Evolutionary conservation across 352 stramenopile species (phyloP).

Genomic region (Globisporangium alternatum): DNA sequence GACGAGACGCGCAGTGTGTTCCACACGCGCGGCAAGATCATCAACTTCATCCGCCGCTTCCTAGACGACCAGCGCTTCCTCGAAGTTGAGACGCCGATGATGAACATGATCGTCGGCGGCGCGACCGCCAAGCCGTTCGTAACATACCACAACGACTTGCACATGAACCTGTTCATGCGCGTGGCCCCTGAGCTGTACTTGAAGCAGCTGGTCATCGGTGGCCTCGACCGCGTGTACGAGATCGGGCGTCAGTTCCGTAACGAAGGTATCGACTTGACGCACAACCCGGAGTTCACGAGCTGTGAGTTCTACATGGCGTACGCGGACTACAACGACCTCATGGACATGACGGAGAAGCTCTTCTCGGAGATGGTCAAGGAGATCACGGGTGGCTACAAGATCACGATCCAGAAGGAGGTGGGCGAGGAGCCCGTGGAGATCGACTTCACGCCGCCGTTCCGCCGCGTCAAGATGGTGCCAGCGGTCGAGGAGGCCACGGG

Average conservation of each 20-base stretch:
- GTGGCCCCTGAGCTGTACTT: slow-evolving; percentile 98
- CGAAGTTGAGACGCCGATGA: slow-evolving; percentile 98
- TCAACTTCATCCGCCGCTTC: slow-evolving; percentile 91
- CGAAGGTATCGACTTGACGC: slow-evolving; percentile 96
- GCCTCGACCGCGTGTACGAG: slow-evolving; percentile 98
- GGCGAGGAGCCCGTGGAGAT: slow-evolving; percentile 82
- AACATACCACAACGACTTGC: slow-evolving; percentile 96
- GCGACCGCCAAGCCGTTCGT: slow-evolving; percentile 97
- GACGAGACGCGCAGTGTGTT: slow-evolving; percentile 92
- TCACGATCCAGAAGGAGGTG: slow-evolving; percentile 89
- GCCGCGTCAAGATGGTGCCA: slow-evolving; percentile 92
- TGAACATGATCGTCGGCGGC: slow-evolving; percentile 94
- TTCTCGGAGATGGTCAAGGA: slow-evolving; percentile 90
- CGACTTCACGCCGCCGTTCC: slow-evolving; percentile 94
- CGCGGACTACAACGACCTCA: slow-evolving; percentile 98
- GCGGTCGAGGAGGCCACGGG: slow-evolving; percentile 71
- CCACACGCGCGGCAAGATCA: slow-evolving; percentile 91
- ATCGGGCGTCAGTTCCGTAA: slow-evolving; percentile 99
- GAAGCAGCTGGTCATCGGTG: slow-evolving; percentile 97
- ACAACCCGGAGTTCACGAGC: slow-evolving; percentile 99
- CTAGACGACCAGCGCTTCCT: slow-evolving; percentile 95
- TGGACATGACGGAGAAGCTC: slow-evolving; percentile 95
- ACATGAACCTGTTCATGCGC: slow-evolving; percentile 96
- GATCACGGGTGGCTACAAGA: slow-evolving; percentile 84
- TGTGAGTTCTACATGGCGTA: slow-evolving; percentile 99